Conservation (phyloP, 306 rosid species). For the Psophocarpus tetragonolobus region DNA sequence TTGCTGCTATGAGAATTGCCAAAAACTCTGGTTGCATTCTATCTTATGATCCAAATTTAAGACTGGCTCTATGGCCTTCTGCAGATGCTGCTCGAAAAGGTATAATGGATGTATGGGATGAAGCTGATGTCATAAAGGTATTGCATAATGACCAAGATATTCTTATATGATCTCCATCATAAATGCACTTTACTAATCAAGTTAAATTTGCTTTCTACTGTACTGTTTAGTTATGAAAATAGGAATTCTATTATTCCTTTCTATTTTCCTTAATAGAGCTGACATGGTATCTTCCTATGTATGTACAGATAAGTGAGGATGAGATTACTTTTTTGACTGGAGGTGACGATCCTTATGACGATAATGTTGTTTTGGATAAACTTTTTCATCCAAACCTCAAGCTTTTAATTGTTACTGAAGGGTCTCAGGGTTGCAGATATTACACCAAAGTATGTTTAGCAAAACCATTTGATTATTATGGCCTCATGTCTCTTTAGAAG, state of each 20-base stretch:
- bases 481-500: background rate
- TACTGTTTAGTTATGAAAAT: constrained; percentile 17
- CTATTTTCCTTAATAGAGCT: background rate
- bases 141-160: background rate
- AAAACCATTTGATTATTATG: constrained; percentile 6
- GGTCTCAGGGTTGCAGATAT: constrained; percentile 78
- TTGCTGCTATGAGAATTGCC: constrained; percentile 79
- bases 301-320: constrained; percentile 77
- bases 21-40: constrained; percentile 75
- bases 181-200: background rate
- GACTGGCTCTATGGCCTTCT: constrained; percentile 88
- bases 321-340: constrained; percentile 76
- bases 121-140: constrained; percentile 89
- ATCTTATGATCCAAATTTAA: constrained; percentile 91
- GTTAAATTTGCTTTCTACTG: background rate
- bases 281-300: constrained; percentile 17
- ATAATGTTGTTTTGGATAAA: constrained; percentile 68
- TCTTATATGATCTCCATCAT: background rate
- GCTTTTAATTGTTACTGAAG: constrained; percentile 77
- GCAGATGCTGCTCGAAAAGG: constrained; percentile 67
- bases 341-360: constrained; percentile 69
- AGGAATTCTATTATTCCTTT: background rate
- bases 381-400: constrained; percentile 74
- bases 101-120: constrained; percentile 85
- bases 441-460: constrained; percentile 61